Base-by-base conservation (phyloP, 306 rosid genomes). In the Prunus dulcis region DNA sequence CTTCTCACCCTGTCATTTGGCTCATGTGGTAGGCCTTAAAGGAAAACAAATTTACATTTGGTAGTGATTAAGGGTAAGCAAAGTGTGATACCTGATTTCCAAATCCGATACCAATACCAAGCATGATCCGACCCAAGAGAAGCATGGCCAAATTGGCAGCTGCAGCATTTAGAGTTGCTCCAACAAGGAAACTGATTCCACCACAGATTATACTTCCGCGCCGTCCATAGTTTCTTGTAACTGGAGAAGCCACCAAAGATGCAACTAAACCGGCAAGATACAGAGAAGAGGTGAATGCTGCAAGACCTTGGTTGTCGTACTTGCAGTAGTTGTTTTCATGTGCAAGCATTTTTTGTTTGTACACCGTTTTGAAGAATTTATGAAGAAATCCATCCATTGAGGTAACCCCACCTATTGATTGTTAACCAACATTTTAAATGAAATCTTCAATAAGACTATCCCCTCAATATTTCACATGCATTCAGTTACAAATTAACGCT, bases 81-180 rank as follows among this genome's bases (percentile, higher is more conserved):
- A 17, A 23, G 67, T 60, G 47, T 22, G 9, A 50, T 78, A 94
- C 97, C 96, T 94, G 98, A 79, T 94, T 90, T 60, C 96, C 98
- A 74, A 94, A 94, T 55, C 98, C 98, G 49, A 94, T 94, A 66
- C 98, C 98, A 57, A 94, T 77, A 34, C 98, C 98, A 52, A 94
- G 97, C 98, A 94, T 84, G 78, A 94, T 89, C 64, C 97, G 83
- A 15, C 98, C 97, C 28, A 90, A 13, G 63, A 94, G 80, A 63
- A 94, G 92, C 97, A 94, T 94, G 70, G 46, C 75, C 34, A 94
- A 69, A 68, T 90, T 90, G 34, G 61, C 80, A 43, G 98, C 93
- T 6, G 86, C 55, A 15, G 96, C 96, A 76, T 92, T 92, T 14
- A 94, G 81, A 66, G 77, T 69, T 57, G 96, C 86, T 72, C 98